A percentile compares a stretch with the other conserved stretches of the same genome.
phyloP scores from a whole-genome alignment of 202 grass and related monocot species.

The Schoenoplectus tabernaemontani region DNA sequence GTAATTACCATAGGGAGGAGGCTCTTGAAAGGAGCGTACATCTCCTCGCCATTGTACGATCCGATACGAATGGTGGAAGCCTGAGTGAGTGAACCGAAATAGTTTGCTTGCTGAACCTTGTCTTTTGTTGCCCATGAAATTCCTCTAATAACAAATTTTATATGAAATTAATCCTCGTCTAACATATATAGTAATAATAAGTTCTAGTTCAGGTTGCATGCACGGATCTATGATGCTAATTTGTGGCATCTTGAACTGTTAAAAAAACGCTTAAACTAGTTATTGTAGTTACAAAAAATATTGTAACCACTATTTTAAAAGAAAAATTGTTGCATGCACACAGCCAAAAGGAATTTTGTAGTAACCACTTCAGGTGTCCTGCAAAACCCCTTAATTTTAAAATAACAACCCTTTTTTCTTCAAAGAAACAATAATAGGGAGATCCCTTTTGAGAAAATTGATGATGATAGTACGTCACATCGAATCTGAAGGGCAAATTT shows the following conservation, averaged over 20 bases:
- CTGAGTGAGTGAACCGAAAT: slow-evolving; percentile 89
- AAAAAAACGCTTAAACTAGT: neutral
- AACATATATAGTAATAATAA: neutral
- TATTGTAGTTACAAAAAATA: neutral
- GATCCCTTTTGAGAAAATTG: neutral
- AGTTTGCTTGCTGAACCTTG: slow-evolving; percentile 94
- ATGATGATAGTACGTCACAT: no score
- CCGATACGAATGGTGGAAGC: slow-evolving; percentile 86
- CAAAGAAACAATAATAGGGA: neutral
- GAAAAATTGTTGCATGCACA: neutral
- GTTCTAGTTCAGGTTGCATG: neutral
- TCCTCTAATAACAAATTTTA: slow-evolving; percentile 37
- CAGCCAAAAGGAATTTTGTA: neutral
- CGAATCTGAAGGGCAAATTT: neutral
- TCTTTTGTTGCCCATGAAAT: slow-evolving; percentile 97
- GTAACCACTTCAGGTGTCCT: neutral
- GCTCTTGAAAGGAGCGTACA: slow-evolving; percentile 91
- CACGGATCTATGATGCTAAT: neutral
- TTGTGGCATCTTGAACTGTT: neutral
- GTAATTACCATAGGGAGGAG: slow-evolving; percentile 78
- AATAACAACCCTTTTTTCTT: neutral
- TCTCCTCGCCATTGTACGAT: slow-evolving; percentile 89
- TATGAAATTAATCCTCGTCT: neutral
- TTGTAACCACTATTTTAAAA: neutral
- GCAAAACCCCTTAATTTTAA: neutral